Base-by-base conservation (phyloP, 257 asterid species). In the Solanum neorickii region DNA sequence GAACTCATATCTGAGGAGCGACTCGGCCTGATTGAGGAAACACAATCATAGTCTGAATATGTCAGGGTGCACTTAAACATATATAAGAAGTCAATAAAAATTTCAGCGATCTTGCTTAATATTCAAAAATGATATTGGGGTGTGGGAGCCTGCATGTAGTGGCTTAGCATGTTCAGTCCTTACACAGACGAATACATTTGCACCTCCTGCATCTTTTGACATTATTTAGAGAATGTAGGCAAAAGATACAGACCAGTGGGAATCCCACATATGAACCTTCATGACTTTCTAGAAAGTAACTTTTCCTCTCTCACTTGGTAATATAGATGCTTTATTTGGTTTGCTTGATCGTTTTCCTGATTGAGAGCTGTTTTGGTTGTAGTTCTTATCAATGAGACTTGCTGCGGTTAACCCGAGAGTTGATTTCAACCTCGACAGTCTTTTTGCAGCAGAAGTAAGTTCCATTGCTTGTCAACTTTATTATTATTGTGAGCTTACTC, bases 331-430 rank as follows among this genome's bases (percentile, higher is more conserved):
- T 16, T 27, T 9, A 46, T 2, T 27, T 27, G 42, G 84, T 27
- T 80, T 39, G 44, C 25, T 10, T 29, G n/a, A 49, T 80, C 49
- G 7, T 87, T 46, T 86, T 86, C 37, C 86, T 87, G 86, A 87
- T 46, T 31, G 18, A 27, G 85, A 78, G 83, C 89, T 88, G 82
- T 77, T 56, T 89, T 89, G 87, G 86, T 68, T 91, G 77, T 94
- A 94, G 97, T 93, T 93, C 89, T 91, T 96, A 70, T 95, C 99
- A n/a, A 95, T 96, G 99, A 94, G 94, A 91, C 98, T 96, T 65
- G 98, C 99, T 89, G 93, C 98, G 62, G 98, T 91, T 68, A 93
- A 94, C 92, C 97, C 99, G 2, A 91, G 96, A 89, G 92, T 91
- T 83, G 96, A 93, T 90, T 91, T 93, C 91, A 94, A 93, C 91